Conservation (phyloP, 83 land plant genomes). For the Larix sibirica region DNA sequence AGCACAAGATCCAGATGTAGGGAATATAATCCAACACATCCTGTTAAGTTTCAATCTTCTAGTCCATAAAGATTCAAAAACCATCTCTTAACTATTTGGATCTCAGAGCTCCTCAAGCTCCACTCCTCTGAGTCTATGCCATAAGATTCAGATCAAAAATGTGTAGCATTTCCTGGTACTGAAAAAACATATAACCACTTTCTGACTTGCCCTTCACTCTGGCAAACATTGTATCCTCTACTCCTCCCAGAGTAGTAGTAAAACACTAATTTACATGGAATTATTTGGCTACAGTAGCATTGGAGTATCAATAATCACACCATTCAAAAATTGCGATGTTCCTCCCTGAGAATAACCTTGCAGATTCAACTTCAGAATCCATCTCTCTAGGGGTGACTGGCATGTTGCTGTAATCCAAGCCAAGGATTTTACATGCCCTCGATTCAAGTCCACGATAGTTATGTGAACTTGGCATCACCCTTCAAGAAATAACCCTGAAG, state of each 20-base stretch:
- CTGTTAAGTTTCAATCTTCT: background rate
- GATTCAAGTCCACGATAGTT: background rate
- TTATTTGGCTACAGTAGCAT: background rate
- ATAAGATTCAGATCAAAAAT: background rate
- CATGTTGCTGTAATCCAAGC: background rate
- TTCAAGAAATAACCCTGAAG: background rate
- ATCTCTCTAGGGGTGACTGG: background rate
- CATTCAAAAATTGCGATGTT: background rate
- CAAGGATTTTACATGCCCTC: background rate
- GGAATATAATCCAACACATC: background rate
- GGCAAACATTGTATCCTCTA: background rate
- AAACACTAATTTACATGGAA: conserved; percentile 1
- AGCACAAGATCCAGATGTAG: background rate
- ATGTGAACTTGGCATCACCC: background rate
- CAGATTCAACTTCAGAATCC: background rate
- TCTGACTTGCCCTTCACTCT: background rate
- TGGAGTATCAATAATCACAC: background rate
- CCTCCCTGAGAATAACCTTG: background rate
- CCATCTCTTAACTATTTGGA: background rate
- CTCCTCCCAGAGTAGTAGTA: background rate
- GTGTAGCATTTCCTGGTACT: background rate
- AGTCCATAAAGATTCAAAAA: background rate
- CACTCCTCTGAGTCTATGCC: background rate
- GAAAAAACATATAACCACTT: background rate
- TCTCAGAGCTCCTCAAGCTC: background rate